Evolutionary conservation across 148 eudicot genomes (phyloP), one percentile per base, ranked within the genome.

Genomic region (Chenopodium album): DNA sequence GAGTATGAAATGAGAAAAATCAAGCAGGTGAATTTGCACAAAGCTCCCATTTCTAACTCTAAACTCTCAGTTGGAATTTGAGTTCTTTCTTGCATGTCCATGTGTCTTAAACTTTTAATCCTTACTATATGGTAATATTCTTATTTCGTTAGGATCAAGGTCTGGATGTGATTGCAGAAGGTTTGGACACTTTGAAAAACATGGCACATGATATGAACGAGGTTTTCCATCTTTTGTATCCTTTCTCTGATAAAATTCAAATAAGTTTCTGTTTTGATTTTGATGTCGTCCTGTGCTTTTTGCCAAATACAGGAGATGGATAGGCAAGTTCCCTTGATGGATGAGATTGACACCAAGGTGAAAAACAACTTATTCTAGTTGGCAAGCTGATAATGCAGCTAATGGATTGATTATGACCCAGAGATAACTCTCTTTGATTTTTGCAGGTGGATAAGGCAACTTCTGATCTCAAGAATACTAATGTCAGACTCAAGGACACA

Each of bases 141-240:
- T 82, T 83, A 16, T 83, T 80, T 41, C 65, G 77, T 23, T 78
- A 97, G 99, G 98, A 97, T 79, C 92, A 97, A 97, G 99, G 99
- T 62, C 75, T 96, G 85, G 99, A 97, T 48, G 81, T 94, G 82
- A 94, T 97, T 85, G 85, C 95, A 83, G 98, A 97, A 90, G 99
- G 99, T 71, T 83, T 97, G 86, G 99, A 91, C 83, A 97, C 98
- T 26, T 81, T 97, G 83, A 97, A 94, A 88, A 90, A 87, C 81
- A 94, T 97, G 99, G 99, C 99, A 59, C 87, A 85, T 64, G 99
- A 97, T 86, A 92, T 97, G 98, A 97, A 97, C 77, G 99, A 97
- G 99, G 99, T 96, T 85, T 86, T n/a, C 62, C 72, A 75, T 80
- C 46, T 73, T 48, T 16, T 20, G 69, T 34, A 20, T 73, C 44